Percentiles rank a stretch among this genome's conserved stretches.
Conservation (phyloP, 192 early-diverging fungal genomes). For the Coemansia sp. region DNA sequence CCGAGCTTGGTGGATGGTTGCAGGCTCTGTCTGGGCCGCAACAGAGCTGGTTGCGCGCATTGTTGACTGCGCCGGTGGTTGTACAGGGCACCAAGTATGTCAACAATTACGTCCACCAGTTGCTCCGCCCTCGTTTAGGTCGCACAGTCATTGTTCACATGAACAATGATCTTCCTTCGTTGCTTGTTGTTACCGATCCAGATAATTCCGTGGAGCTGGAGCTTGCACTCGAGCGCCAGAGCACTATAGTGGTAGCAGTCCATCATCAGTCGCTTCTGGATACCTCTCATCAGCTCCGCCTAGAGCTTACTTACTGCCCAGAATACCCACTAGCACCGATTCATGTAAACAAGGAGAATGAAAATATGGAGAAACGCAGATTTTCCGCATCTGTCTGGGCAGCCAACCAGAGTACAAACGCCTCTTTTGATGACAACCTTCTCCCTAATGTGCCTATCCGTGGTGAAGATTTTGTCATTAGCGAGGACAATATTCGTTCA, state of each 20-base stretch:
- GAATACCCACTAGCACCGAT: slow-evolving; percentile 13
- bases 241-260: slow-evolving; percentile 45
- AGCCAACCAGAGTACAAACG: slow-evolving; percentile 4
- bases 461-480: slow-evolving; percentile 11
- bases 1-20: slow-evolving; percentile 57
- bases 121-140: slow-evolving; percentile 60
- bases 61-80: slow-evolving; percentile 67
- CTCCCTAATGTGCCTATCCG: background rate
- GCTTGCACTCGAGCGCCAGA: slow-evolving; percentile 75
- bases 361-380: background rate
- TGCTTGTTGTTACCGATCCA: slow-evolving; percentile 8
- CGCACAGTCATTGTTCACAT: slow-evolving; percentile 22
- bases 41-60: slow-evolving; percentile 80
- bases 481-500: slow-evolving; percentile 83
- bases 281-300: slow-evolving; percentile 31
- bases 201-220: slow-evolving; percentile 72
- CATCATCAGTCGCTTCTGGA: slow-evolving; percentile 44
- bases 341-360: background rate
- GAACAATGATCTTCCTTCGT: background rate
- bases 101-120: slow-evolving; percentile 59
- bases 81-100: slow-evolving; percentile 65
- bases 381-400: slow-evolving; percentile 12
- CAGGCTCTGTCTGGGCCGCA: slow-evolving; percentile 66
- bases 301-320: slow-evolving; percentile 10
- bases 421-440: slow-evolving; percentile 2